phyloP scores from a whole-genome alignment of 495 filamentous ascomycete genomes.

The Haplographium delicatum region DNA sequence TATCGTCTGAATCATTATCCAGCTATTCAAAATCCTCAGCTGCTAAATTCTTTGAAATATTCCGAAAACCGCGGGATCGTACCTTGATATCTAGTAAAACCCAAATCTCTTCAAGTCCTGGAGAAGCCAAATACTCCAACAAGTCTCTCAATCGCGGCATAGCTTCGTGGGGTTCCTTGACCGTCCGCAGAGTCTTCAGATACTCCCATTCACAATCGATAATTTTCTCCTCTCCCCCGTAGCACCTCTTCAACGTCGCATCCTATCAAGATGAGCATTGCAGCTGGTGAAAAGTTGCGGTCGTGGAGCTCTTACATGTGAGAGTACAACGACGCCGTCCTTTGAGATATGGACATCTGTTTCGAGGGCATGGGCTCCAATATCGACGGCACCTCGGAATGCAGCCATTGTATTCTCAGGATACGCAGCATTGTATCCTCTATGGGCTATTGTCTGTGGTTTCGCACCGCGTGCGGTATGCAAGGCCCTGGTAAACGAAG shows the following conservation, averaged over 20 bases:
- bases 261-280: conserved; percentile 50
- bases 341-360: conserved; percentile 79
- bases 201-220: conserved; percentile 71
- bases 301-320: conserved; percentile 55
- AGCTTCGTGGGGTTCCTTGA: conserved; percentile 57
- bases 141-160: conserved; percentile 77
- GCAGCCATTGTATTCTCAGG: conserved; percentile 85
- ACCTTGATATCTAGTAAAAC: conserved; percentile 86
- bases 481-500: conserved; percentile 19
- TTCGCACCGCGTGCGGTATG: conserved; percentile 24
- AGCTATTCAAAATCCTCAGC: conserved; percentile 32
- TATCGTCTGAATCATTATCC: conserved; percentile 62
- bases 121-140: conserved; percentile 60
- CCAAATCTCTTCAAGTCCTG: conserved; percentile 63
- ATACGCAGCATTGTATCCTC: conserved; percentile 71
- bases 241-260: conserved; percentile 69
- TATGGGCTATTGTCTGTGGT: conserved; percentile 80
- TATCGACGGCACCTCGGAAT: conserved; percentile 65
- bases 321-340: conserved; percentile 80
- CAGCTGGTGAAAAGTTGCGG: background rate
- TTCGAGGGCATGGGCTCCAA: conserved; percentile 77
- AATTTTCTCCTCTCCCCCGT: conserved; percentile 62
- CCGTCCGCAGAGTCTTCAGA: conserved; percentile 60
- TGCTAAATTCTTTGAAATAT: background rate
- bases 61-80: too few species aligned